Base-by-base conservation (phyloP, 768 basidiomycete genomes). In the Suillus luteus region DNA sequence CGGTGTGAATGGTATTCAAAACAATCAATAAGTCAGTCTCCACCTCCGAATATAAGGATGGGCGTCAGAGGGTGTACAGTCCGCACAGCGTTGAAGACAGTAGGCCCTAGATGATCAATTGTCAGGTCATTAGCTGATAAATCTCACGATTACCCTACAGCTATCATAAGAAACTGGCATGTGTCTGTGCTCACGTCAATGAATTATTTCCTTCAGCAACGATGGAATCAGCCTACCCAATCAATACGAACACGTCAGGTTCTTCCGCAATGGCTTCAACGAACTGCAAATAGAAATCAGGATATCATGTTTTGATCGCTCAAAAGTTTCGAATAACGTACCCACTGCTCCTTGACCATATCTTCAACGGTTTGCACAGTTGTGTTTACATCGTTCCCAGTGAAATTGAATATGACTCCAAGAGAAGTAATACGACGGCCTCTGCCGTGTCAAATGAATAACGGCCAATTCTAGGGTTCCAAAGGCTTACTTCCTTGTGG, bases 311-410 rank as follows among this genome's bases (percentile, higher is more conserved):
- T 9, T 8, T 0, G 10, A 41, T 41, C 17, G n/a, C 14, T 10
- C 0, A 5, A 31, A 14, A 1, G 27, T 2, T 24, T 5, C 15
- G 35, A 27, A 60, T 15, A 22, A 67, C 80, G 41, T 62, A 87
- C 88, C 91, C 94, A 96, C 7, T 75, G 41, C 71, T 95, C 93
- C 64, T 90, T 87, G 51, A 93, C 87, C 89, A 96, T 90, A 48
- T 86, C 79, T 11, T 75, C 81, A 1, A 92, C 89, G 38, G 77
- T 78, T 68, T 93, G 93, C 17, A 95, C 90, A 1, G 88, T 88
- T 8, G 91, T 92, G 64, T 89, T 89, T 46, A 74, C 68, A 48
- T 81, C 86, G 68, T 93, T 91, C 59, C 85, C 85, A 0, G 83
- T 86, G 71, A 93, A 96, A 72, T 93, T 82, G 65, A 78, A 95